Evolutionary conservation across 2,329 filamentous ascomycete species (phyloP).

Genomic region (Aspergillus phoenicis): DNA sequence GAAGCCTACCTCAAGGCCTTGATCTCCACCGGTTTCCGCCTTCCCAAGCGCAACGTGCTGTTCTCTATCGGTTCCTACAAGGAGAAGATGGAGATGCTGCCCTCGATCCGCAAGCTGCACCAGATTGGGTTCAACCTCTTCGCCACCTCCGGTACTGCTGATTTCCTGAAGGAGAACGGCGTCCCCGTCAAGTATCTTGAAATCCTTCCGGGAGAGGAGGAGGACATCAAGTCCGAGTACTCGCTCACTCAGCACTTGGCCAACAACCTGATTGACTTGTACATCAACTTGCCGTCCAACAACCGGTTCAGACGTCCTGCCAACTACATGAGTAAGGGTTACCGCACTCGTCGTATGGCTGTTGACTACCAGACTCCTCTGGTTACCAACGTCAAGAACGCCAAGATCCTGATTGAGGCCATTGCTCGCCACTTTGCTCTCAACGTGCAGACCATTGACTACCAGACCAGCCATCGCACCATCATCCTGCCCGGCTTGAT

Average conservation of each 20-base stretch:
- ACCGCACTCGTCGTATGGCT: slow-evolving; percentile 94
- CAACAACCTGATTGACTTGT: slow-evolving; percentile 96
- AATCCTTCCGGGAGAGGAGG: slow-evolving; percentile 73
- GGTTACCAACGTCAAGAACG: slow-evolving; percentile 99
- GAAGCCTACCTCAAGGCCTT: slow-evolving; percentile 97
- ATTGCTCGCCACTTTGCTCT: slow-evolving; percentile 87
- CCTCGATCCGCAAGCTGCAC: slow-evolving; percentile 85
- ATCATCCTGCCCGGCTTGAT: slow-evolving; percentile 73
- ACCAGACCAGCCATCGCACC: slow-evolving; percentile 83
- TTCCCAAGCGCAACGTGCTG: slow-evolving; percentile 93
- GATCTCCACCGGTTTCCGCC: slow-evolving; percentile 92
- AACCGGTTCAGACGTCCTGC: slow-evolving; percentile 96
- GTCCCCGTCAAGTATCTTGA: slow-evolving; percentile 93
- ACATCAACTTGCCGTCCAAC: slow-evolving; percentile 98
- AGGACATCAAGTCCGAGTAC: slow-evolving; percentile 91
- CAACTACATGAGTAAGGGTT: slow-evolving; percentile 98
- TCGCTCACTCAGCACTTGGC: slow-evolving; percentile 94
- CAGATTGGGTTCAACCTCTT: slow-evolving; percentile 94
- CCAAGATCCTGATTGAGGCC: slow-evolving; percentile 94
- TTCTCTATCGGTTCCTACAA: slow-evolving; percentile 96
- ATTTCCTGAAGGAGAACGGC: slow-evolving; percentile 91
- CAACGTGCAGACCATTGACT: slow-evolving; percentile 80
- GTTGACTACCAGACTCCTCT: slow-evolving; percentile 96
- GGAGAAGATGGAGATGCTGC: slow-evolving; percentile 96
- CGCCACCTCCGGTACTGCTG: slow-evolving; percentile 92